Evolutionary conservation across 805 yeast genomes (phyloP), one percentile per base, ranked within the genome.

Genomic region (Starmerella apicola): DNA sequence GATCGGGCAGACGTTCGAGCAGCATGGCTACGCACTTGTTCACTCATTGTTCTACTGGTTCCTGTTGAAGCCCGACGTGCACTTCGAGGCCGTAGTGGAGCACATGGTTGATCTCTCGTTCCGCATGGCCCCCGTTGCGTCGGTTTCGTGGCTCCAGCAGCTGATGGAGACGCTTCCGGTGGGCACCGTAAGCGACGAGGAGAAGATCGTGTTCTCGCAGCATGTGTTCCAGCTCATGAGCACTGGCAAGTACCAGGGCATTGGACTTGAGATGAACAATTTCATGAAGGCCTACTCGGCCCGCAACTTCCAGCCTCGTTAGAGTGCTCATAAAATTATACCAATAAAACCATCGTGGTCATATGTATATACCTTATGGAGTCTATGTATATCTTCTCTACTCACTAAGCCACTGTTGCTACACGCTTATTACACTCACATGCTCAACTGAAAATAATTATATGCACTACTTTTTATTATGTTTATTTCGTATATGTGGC

Each of bases 161-260:
- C 72, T 79, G 2, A 61, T 80, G 25, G 57, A 62, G 21, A 58
- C 67, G 15, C 66, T 88, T 34, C 86, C 91, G 3, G 68, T 66
- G 3, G 68, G 69, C n/a, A 50, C 72, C 17, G 81, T 83, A 10
- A 73, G 78, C 41, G 68, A 63, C 4, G 76, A 73, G 46, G 96
- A 88, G 59, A 67, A 77, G 46, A 60, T 66, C 32, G 81, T 80
- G 54, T 65, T 85, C 45, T 52, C 78, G 25, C 44, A 46, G 17
- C 48, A 50, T 15, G 45, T 56, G 10, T 39, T 51, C 22, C 41
- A 49, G 8, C 48, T 52, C 13, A 31, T 57, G 36, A 69, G 67
- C 27, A 73, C 77, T 19, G 77, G 73, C 51, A 86, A 84, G 58
- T 76, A 67, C 57, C 71, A 88, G 56, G 71, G 82, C 48, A 74